Evolutionary conservation across 169 alveolate species (phyloP).

Genomic region (Plasmodium gallinaceum): DNA sequence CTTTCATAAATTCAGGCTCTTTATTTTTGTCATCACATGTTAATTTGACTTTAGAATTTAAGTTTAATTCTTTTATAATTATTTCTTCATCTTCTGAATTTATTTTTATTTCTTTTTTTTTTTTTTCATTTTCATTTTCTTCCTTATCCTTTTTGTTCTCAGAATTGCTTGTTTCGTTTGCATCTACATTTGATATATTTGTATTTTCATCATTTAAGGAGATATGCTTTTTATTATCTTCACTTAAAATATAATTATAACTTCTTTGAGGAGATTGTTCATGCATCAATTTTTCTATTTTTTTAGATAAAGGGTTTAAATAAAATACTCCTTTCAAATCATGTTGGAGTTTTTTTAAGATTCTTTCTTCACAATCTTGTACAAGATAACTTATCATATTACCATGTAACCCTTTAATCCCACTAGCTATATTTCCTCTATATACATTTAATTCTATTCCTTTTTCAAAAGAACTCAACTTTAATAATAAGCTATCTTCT

Average conservation of each 20-base stretch:
- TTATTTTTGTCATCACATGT: slow-evolving; percentile 70
- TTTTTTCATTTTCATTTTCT: background rate
- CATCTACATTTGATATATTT: background rate
- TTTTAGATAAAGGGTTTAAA: slow-evolving; percentile 56
- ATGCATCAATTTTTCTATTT: slow-evolving; percentile 38
- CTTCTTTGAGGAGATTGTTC: slow-evolving; percentile 31
- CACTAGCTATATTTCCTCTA: slow-evolving; percentile 80
- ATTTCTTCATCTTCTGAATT: slow-evolving; percentile 49
- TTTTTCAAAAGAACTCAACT: slow-evolving; percentile 32
- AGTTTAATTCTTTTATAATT: slow-evolving; percentile 36
- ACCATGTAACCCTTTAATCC: slow-evolving; percentile 76
- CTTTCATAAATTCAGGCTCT: slow-evolving; percentile 74
- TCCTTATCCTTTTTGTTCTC: background rate
- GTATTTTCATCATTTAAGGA: slow-evolving; percentile 19
- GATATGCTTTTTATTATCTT: slow-evolving; percentile 11
- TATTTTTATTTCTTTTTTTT: slow-evolving; percentile 16
- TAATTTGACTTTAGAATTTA: slow-evolving; percentile 48
- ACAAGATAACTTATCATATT: slow-evolving; percentile 66
- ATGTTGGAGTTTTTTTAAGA: slow-evolving; percentile 80
- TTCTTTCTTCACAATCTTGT: slow-evolving; percentile 79
- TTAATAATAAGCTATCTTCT: slow-evolving; percentile 62
- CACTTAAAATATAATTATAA: slow-evolving; percentile 14
- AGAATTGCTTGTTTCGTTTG: background rate
- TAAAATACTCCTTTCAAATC: slow-evolving; percentile 77
- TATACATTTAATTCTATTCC: slow-evolving; percentile 24